Evolutionary conservation across 345 rosid species (phyloP).

Genomic region (Excoecaria agallocha): DNA sequence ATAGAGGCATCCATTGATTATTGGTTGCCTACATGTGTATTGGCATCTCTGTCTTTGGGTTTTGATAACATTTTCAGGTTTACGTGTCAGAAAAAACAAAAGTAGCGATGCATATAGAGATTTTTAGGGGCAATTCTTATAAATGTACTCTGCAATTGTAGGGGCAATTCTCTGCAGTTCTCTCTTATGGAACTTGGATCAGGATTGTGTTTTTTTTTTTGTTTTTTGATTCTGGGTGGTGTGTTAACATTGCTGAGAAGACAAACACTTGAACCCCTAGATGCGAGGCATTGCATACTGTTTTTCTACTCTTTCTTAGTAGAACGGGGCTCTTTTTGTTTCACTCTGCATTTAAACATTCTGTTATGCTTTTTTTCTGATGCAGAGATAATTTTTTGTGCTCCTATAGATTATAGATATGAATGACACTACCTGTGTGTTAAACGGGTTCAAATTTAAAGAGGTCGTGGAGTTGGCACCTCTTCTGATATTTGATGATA

Average conservation of each 20-base stretch:
- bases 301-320: background rate
- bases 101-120: background rate
- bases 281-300: background rate
- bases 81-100: background rate
- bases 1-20: background rate
- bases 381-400: too few species aligned
- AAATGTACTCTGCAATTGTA: too few species aligned
- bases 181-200: background rate
- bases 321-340: too few species aligned
- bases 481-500: too few species aligned
- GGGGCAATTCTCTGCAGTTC: too few species aligned
- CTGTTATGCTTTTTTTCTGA: too few species aligned
- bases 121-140: background rate
- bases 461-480: too few species aligned
- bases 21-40: background rate
- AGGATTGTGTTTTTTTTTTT: background rate
- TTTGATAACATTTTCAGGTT: background rate
- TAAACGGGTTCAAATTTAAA: too few species aligned
- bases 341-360: too few species aligned
- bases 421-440: too few species aligned
- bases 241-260: background rate
- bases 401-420: too few species aligned
- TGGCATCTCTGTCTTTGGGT: background rate
- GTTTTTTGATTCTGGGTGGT: background rate
- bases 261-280: background rate